phyloP scores from a whole-genome alignment of 495 filamentous ascomycete genomes.

The Aspergillus funiculosus region DNA sequence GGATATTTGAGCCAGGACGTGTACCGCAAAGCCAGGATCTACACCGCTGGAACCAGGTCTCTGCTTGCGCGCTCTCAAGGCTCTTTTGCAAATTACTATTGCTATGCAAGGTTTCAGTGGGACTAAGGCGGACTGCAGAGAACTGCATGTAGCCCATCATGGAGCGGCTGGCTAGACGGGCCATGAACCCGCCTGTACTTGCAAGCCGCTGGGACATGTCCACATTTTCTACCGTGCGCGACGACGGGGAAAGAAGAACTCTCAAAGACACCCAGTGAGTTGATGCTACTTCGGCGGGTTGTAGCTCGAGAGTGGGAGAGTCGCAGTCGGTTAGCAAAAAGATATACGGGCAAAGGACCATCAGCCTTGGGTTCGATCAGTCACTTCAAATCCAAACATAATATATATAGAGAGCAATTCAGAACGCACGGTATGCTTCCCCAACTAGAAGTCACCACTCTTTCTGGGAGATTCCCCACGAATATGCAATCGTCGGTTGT shows the following conservation, averaged over 20 bases:
- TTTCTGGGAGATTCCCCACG: constrained; percentile 65
- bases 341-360: constrained; percentile 74
- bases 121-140: constrained; percentile 59
- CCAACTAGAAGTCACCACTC: constrained; percentile 68
- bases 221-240: constrained; percentile 58
- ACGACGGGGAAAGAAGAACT: constrained; percentile 54
- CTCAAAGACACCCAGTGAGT: constrained; percentile 72
- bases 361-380: constrained; percentile 43
- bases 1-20: constrained; percentile 29
- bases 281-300: constrained; percentile 68
- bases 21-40: constrained; percentile 30
- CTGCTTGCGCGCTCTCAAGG: constrained; percentile 20
- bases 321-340: constrained; percentile 57
- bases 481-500: constrained; percentile 47
- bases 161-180: constrained; percentile 46
- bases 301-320: constrained; percentile 55
- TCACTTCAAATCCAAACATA: too few species aligned
- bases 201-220: constrained; percentile 62
- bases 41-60: constrained; percentile 22
- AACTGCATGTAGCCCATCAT: constrained; percentile 67
- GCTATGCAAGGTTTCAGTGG: constrained; percentile 56
- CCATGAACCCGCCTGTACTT: constrained; percentile 43
- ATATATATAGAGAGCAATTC: not conserved
- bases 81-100: constrained; percentile 44
- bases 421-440: constrained; percentile 57